Conservation (phyloP, 345 rosid species). For the Dipteronia sinensis region DNA sequence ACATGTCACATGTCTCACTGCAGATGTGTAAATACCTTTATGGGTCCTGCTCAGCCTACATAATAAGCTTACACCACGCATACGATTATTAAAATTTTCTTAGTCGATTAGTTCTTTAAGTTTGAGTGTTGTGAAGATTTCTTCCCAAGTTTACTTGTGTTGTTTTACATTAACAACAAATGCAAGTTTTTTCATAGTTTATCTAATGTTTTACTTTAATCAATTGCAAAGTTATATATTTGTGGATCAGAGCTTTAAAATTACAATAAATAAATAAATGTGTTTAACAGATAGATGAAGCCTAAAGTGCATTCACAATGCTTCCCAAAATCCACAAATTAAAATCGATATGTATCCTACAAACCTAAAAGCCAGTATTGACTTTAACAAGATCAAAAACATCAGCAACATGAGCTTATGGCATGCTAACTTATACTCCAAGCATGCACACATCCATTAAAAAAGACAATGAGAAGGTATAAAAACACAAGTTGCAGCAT, state of each 20-base stretch:
- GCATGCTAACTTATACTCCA: background rate
- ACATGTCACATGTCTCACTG: background rate
- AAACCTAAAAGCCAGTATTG: background rate
- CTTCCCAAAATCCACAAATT: background rate
- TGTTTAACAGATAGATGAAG: background rate
- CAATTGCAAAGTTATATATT: background rate
- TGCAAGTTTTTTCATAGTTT: background rate
- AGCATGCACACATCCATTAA: background rate
- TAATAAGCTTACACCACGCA: background rate
- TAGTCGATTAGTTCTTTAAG: background rate
- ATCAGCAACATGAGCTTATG: background rate
- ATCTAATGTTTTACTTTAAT: background rate
- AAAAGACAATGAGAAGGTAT: background rate
- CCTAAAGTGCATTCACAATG: background rate
- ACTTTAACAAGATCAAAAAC: background rate
- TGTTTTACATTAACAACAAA: background rate
- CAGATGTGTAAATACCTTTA: too few species aligned
- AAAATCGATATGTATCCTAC: background rate
- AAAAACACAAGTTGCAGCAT: background rate
- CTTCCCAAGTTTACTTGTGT: background rate
- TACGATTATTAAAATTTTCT: background rate
- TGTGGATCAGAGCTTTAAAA: background rate
- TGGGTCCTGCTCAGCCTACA: background rate
- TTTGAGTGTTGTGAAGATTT: background rate
- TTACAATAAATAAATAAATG: too few species aligned